These are phyloP conservation scores for Blastobotrys aristatus DNA, from an alignment of 1,139 yeast species.

Conservation along the genomic window DNA sequence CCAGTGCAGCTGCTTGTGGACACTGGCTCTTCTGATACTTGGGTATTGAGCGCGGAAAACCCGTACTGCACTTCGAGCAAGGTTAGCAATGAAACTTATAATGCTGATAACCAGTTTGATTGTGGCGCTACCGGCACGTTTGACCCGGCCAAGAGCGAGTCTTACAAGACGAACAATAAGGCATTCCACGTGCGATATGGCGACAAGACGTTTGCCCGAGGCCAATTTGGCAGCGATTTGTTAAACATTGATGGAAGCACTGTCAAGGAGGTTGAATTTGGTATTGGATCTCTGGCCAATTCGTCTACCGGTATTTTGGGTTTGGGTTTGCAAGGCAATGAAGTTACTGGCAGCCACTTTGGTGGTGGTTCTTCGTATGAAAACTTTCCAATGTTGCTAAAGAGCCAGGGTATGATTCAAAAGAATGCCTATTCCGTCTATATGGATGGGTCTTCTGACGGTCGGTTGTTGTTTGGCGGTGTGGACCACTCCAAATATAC, in stretches of 20 bases:
- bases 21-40: conserved; percentile 64
- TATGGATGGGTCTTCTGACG: conserved; percentile 42
- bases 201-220: conserved; percentile 55
- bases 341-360: conserved; percentile 30
- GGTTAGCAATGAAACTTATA: conserved; percentile 16
- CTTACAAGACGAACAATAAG: conserved; percentile 17
- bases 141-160: conserved; percentile 18
- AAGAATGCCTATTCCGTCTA: conserved; percentile 51
- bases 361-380: conserved; percentile 26
- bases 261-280: conserved; percentile 24
- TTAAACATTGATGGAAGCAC: conserved; percentile 34
- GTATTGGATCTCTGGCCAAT: conserved; percentile 30
- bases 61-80: conserved; percentile 24
- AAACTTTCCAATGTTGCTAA: conserved; percentile 47
- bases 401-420: conserved; percentile 44
- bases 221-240: conserved; percentile 58
- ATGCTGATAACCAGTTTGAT: conserved; percentile 20
- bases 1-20: conserved; percentile 38
- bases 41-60: conserved; percentile 42
- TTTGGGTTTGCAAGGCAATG: conserved; percentile 35
- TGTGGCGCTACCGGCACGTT: conserved; percentile 25
- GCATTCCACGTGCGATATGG: conserved; percentile 52
- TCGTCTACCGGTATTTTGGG: conserved; percentile 35
- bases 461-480: conserved; percentile 55
- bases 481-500: conserved; percentile 50